A percentile compares a stretch with the other conserved stretches of the same genome.
Evolutionary conservation across 148 eudicot species (phyloP).

Genomic region (Chenopodium suecicum): DNA sequence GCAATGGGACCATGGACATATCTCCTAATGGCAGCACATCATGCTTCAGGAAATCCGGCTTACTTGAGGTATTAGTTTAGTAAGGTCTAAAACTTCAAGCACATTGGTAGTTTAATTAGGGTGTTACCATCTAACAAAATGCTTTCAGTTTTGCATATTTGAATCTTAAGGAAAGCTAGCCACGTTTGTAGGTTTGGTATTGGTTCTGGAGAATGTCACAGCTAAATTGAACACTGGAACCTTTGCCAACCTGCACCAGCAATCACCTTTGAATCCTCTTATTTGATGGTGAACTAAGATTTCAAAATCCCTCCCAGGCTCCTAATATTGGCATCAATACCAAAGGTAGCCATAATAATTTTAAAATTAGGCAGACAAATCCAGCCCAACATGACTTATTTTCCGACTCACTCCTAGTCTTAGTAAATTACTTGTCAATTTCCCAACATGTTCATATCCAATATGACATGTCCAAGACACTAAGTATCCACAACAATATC

Average conservation of each 20-base stretch:
- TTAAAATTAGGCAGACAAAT: too few species aligned
- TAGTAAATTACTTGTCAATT: too few species aligned
- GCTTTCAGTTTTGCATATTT: neutral
- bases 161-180: neutral
- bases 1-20: neutral
- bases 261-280: neutral
- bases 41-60: neutral
- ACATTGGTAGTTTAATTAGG: neutral
- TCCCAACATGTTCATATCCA: too few species aligned
- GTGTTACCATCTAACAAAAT: neutral
- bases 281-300: too few species aligned
- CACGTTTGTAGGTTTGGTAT: neutral
- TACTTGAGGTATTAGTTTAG: neutral
- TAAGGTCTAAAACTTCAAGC: neutral
- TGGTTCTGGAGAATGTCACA: neutral
- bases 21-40: neutral
- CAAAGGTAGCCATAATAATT: too few species aligned
- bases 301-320: too few species aligned
- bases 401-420: too few species aligned
- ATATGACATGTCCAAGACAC: too few species aligned
- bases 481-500: too few species aligned
- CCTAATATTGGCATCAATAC: too few species aligned
- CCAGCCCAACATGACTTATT: too few species aligned
- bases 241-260: neutral
- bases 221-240: neutral